Percentiles rank a stretch among this genome's conserved stretches.
Evolutionary conservation across 2,329 filamentous ascomycete species (phyloP).

Genomic region (Fusarium cyanostomum): DNA sequence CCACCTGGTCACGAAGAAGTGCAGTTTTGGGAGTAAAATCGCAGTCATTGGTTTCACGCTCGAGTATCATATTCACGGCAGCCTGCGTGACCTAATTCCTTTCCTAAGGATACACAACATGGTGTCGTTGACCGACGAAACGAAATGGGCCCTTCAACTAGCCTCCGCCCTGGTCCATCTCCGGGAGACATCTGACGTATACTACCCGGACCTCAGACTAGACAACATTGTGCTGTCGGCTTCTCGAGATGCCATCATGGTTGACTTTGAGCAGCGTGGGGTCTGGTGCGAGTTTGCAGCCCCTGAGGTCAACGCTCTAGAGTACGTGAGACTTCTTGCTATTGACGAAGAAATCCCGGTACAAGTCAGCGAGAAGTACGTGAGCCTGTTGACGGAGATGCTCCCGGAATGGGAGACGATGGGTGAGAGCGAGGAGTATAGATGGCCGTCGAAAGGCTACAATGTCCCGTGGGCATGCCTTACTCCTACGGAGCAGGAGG

Average conservation of each 20-base stretch:
- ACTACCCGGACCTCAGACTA: slow-evolving; percentile 68
- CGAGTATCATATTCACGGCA: slow-evolving; percentile 63
- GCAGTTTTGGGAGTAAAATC: slow-evolving; percentile 64
- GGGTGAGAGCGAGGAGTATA: slow-evolving; percentile 56
- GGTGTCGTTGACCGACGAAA: slow-evolving; percentile 55
- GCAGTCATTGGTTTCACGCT: slow-evolving; percentile 67
- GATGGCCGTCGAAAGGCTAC: slow-evolving; percentile 60
- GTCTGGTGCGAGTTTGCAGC: slow-evolving; percentile 71
- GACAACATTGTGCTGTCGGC: slow-evolving; percentile 67
- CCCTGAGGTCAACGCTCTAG: slow-evolving; percentile 68
- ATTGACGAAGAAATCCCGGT: slow-evolving; percentile 57
- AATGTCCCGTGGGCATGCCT: slow-evolving; percentile 67
- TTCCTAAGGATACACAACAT: slow-evolving; percentile 57
- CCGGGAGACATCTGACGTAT: slow-evolving; percentile 55
- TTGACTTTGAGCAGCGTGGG: slow-evolving; percentile 71
- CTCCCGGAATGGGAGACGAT: slow-evolving; percentile 57
- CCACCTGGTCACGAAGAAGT: slow-evolving; percentile 65
- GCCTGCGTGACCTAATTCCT: slow-evolving; percentile 64
- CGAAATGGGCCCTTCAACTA: slow-evolving; percentile 65
- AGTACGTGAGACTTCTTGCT: slow-evolving; percentile 65
- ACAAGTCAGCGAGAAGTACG: slow-evolving; percentile 53
- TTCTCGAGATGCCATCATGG: slow-evolving; percentile 60
- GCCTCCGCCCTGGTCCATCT: slow-evolving; percentile 62
- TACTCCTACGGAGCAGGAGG: slow-evolving; percentile 61
- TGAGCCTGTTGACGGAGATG: slow-evolving; percentile 52